Percentiles rank a stretch among this genome's conserved stretches.
phyloP scores from a whole-genome alignment of 495 filamentous ascomycete genomes.

The Penicillium simplicissimum region DNA sequence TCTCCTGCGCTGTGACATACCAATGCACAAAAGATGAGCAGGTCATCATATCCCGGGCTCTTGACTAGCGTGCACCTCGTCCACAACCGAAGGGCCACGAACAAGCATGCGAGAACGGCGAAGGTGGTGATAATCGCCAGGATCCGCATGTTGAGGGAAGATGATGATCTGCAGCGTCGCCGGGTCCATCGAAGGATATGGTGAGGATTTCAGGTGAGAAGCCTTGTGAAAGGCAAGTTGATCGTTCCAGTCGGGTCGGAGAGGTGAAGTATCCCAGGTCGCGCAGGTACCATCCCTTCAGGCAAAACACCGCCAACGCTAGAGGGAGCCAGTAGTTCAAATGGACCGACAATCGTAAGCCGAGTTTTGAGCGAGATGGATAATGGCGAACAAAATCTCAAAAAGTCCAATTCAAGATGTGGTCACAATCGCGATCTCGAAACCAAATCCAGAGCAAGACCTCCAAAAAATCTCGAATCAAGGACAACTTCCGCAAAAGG shows the following conservation, averaged over 20 bases:
- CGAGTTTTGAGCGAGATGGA: background rate
- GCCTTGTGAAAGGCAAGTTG: background rate
- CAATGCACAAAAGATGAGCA: slow-evolving; percentile 32
- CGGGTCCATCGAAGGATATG: slow-evolving; percentile 2
- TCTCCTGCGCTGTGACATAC: slow-evolving; percentile 19
- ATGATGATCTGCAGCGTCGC: background rate
- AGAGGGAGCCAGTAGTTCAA: background rate
- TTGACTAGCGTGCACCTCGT: slow-evolving; percentile 35
- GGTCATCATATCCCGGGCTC: slow-evolving; percentile 39
- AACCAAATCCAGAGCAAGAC: background rate
- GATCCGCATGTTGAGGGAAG: slow-evolving; percentile 15
- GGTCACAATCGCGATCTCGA: background rate
- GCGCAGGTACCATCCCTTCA: background rate
- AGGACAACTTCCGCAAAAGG: background rate
- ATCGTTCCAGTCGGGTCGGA: background rate
- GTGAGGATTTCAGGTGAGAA: background rate
- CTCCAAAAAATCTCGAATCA: too few species aligned
- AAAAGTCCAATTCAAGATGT: background rate
- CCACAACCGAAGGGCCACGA: slow-evolving; percentile 35
- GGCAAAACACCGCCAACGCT: background rate
- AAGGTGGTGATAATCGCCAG: slow-evolving; percentile 26
- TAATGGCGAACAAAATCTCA: too few species aligned
- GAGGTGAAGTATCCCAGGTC: background rate
- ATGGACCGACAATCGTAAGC: background rate
- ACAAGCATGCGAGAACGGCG: slow-evolving; percentile 26